These are phyloP conservation scores for Trichomonas tenax DNA, from an alignment of 208 protist species.

Conservation along the genomic window DNA sequence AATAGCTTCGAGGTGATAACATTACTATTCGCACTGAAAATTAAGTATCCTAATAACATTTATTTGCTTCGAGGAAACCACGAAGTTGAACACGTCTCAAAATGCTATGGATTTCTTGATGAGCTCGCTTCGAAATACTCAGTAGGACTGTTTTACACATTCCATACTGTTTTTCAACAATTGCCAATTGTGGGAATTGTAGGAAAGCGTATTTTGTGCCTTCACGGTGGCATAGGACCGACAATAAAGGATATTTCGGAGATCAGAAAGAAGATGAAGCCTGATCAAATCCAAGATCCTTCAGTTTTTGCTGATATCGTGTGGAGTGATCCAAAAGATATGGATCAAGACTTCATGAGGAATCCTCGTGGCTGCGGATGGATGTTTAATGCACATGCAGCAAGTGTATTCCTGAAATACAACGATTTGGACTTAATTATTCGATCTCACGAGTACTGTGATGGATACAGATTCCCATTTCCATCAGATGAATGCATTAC, in stretches of 20 bases:
- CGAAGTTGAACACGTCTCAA: neutral
- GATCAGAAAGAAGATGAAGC: neutral
- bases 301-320: neutral
- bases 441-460: neutral
- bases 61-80: constrained; percentile 13
- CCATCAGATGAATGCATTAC: neutral
- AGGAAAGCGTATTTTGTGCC: neutral
- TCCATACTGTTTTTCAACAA: neutral
- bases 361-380: neutral
- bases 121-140: neutral
- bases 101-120: neutral
- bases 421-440: neutral
- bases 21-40: neutral
- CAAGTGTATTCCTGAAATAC: neutral
- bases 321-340: neutral
- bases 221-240: neutral
- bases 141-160: neutral
- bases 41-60: neutral
- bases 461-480: neutral
- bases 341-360: neutral
- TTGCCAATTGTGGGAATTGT: neutral
- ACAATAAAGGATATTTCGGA: neutral
- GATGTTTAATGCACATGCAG: neutral
- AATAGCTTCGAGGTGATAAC: neutral
- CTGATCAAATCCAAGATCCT: neutral